Conservation (phyloP, 768 basidiomycete species). For the Panus rudis region DNA sequence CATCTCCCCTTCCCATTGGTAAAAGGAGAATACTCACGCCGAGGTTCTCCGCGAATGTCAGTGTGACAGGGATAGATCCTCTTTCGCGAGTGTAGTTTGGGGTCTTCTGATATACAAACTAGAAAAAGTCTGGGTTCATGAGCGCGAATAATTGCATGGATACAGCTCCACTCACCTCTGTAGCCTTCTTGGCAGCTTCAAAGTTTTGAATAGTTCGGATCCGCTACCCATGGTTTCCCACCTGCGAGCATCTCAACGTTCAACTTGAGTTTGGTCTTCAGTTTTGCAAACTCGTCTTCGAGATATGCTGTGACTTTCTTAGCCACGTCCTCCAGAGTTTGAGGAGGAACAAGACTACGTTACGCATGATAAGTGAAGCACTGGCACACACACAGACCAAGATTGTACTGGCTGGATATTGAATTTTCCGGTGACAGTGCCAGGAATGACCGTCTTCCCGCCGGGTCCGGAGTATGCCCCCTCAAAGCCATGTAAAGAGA, state of each 20-base stretch:
- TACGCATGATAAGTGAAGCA: no score
- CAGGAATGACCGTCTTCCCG: slow-evolving; percentile 88
- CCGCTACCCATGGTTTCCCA: slow-evolving; percentile 82
- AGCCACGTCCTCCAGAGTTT: slow-evolving; percentile 65
- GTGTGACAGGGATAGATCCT: slow-evolving; percentile 82
- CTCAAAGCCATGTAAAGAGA: slow-evolving; percentile 90
- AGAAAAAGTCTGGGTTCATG: not conserved
- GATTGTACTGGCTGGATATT: slow-evolving; percentile 66
- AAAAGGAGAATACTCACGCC: slow-evolving; percentile 77
- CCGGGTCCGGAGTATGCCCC: slow-evolving; percentile 82
- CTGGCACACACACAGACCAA: no score
- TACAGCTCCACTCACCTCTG: slow-evolving; percentile 34
- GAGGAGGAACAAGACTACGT: slow-evolving; percentile 66
- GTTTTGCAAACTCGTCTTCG: slow-evolving; percentile 67
- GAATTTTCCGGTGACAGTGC: slow-evolving; percentile 81
- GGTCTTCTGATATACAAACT: slow-evolving; percentile 52
- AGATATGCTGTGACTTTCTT: slow-evolving; percentile 63
- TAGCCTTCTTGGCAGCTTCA: slow-evolving; percentile 74
- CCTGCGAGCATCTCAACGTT: slow-evolving; percentile 62
- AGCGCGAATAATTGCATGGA: not conserved
- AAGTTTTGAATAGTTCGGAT: slow-evolving; percentile 85
- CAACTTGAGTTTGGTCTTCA: slow-evolving; percentile 74
- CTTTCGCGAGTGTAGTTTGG: slow-evolving; percentile 82
- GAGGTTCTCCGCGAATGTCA: slow-evolving; percentile 82
- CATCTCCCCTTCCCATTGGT: slow-evolving; percentile 87